Conservation (phyloP, 2,329 filamentous ascomycete species). For the Fusarium protoensiforme region DNA sequence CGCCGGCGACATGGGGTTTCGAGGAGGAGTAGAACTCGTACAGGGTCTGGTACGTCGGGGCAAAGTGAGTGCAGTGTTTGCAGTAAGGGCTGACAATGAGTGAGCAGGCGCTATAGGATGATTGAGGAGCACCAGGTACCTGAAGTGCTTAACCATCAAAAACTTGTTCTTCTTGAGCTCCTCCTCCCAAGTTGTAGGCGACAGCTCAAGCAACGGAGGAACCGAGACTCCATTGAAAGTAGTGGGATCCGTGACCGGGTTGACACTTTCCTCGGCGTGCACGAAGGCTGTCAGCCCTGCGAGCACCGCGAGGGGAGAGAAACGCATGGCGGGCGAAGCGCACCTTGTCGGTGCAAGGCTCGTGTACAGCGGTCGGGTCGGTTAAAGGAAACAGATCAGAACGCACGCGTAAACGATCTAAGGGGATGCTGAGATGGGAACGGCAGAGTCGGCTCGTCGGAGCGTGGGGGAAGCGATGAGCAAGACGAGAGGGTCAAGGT, state of each 20-base stretch:
- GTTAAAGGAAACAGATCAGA: background rate
- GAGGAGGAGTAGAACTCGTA: slow-evolving; percentile 97
- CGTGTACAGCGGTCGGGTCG: background rate
- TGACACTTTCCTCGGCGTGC: slow-evolving; percentile 48
- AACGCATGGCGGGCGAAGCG: slow-evolving; percentile 45
- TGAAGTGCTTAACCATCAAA: slow-evolving; percentile 73
- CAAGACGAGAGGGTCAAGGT: slow-evolving; percentile 13
- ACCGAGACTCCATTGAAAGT: slow-evolving; percentile 75
- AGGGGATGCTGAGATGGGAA: background rate
- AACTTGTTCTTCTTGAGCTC: slow-evolving; percentile 65
- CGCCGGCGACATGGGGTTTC: slow-evolving; percentile 70
- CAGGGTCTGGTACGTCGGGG: slow-evolving; percentile 87
- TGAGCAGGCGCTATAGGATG: slow-evolving; percentile 27
- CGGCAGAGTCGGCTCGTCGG: slow-evolving; percentile 2
- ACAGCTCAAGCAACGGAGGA: slow-evolving; percentile 72
- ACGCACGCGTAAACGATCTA: background rate
- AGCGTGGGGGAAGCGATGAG: slow-evolving; percentile 1
- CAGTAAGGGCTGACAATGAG: slow-evolving; percentile 62
- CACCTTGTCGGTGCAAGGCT: slow-evolving; percentile 10
- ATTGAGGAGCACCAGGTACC: slow-evolving; percentile 56
- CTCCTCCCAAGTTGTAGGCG: slow-evolving; percentile 66
- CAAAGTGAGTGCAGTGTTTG: slow-evolving; percentile 81
- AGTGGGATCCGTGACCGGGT: slow-evolving; percentile 56
- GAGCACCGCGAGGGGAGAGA: slow-evolving; percentile 57
- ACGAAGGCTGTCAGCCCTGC: slow-evolving; percentile 53